These are phyloP conservation scores for Mycena rosella DNA, from an alignment of 768 basidiomycete genomes.

Conservation along the genomic window DNA sequence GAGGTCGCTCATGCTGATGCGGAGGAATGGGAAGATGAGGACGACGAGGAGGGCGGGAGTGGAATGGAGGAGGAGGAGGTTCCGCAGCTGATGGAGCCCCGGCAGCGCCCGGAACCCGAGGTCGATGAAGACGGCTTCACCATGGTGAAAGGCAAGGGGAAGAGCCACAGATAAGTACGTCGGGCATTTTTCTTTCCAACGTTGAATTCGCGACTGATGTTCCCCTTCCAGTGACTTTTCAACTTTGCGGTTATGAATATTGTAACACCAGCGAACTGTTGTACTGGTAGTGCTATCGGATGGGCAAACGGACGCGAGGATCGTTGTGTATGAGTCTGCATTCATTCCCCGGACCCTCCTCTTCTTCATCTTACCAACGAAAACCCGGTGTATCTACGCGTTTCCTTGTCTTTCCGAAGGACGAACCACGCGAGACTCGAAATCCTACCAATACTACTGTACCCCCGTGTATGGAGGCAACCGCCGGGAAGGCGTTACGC, in stretches of 20 bases:
- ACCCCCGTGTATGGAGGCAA: too few relatives aligned
- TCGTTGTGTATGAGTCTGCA: too few relatives aligned
- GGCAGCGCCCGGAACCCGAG: slow-evolving; percentile 70
- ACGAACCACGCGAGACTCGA: too few relatives aligned
- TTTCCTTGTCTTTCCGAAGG: too few relatives aligned
- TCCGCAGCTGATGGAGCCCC: slow-evolving; percentile 66
- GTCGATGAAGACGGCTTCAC: slow-evolving; percentile 96
- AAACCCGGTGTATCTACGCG: too few relatives aligned
- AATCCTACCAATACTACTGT: too few relatives aligned
- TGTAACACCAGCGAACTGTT: neutral
- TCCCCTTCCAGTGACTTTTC: neutral
- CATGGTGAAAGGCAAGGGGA: slow-evolving; percentile 74
- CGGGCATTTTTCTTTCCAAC: neutral
- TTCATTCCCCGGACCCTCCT: too few relatives aligned
- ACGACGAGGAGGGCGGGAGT: slow-evolving; percentile 55
- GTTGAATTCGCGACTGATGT: neutral
- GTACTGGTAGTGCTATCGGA: neutral
- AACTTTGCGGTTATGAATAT: neutral
- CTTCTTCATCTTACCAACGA: neutral
- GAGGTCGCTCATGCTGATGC: slow-evolving; percentile 56
- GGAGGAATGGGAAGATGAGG: slow-evolving; percentile 61
- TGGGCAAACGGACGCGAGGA: neutral
- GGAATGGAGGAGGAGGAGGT: slow-evolving; percentile 57
- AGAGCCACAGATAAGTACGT: slow-evolving; percentile 54
- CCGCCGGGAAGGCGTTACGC: too few relatives aligned